These are phyloP conservation scores for Tulasnella sp. DNA, from an alignment of 768 basidiomycete genomes.

Conservation along the genomic window DNA sequence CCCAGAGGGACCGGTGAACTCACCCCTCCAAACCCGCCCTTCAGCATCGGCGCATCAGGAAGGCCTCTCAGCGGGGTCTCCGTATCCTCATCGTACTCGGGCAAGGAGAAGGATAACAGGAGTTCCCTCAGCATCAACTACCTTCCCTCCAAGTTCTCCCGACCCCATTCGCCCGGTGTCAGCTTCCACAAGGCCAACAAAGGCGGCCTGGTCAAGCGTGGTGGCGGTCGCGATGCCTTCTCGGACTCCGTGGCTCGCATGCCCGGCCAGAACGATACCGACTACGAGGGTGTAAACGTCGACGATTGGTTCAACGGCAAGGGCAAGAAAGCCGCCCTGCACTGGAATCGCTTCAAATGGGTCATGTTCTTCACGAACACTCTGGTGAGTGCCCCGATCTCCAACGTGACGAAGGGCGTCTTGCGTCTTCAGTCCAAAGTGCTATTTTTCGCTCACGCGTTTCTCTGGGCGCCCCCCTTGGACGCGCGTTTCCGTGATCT, in stretches of 20 bases:
- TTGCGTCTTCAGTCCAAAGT: not conserved
- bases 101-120: conserved; percentile 18
- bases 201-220: conserved; percentile 58
- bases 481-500: not conserved
- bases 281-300: conserved; percentile 51
- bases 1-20: not conserved
- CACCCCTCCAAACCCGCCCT: conserved; percentile 36
- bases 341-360: conserved; percentile 90
- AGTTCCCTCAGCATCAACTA: conserved; percentile 68
- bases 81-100: not conserved
- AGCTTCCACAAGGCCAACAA: conserved; percentile 49
- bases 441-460: conserved; percentile 1
- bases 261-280: conserved; percentile 56
- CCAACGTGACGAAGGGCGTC: not conserved
- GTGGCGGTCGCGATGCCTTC: conserved; percentile 73
- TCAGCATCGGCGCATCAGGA: conserved; percentile 32
- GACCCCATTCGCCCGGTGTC: conserved; percentile 48
- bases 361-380: conserved; percentile 67
- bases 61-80: conserved; percentile 15
- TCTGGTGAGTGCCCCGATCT: conserved; percentile 47
- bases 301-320: conserved; percentile 49
- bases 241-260: conserved; percentile 57
- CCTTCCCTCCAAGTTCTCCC: conserved; percentile 74
- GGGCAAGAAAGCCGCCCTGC: conserved; percentile 50
- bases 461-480: conserved; percentile 12